phyloP scores from a whole-genome alignment of 1,284 basidiomycete species.

The Neotropicomus parvogracilis region DNA sequence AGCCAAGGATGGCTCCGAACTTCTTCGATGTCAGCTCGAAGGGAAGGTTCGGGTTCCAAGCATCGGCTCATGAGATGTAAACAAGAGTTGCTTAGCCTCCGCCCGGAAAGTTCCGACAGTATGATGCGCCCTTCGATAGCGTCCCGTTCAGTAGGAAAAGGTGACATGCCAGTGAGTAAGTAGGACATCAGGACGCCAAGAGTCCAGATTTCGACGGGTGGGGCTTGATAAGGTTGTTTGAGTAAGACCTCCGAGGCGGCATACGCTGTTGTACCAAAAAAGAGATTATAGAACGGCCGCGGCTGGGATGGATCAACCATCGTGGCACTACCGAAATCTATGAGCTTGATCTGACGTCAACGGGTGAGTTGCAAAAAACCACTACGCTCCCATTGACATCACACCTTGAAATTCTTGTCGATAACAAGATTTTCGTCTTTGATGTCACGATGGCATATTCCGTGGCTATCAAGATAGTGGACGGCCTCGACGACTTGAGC shows the following conservation, averaged over 20 bases:
- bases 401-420: slow-evolving; percentile 67
- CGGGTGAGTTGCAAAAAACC: slow-evolving; percentile 4
- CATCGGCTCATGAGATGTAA: slow-evolving; percentile 70
- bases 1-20: slow-evolving; percentile 81
- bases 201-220: slow-evolving; percentile 87
- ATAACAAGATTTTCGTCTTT: slow-evolving; percentile 94
- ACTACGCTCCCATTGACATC: slow-evolving; percentile 1
- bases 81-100: slow-evolving; percentile 38
- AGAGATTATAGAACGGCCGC: slow-evolving; percentile 67
- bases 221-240: slow-evolving; percentile 70
- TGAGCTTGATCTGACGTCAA: slow-evolving; percentile 74
- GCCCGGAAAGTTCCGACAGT: slow-evolving; percentile 38
- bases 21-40: slow-evolving; percentile 66
- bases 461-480: slow-evolving; percentile 69
- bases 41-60: slow-evolving; percentile 66
- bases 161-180: slow-evolving; percentile 80
- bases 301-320: slow-evolving; percentile 66
- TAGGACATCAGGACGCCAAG: slow-evolving; percentile 88
- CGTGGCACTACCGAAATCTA: slow-evolving; percentile 90
- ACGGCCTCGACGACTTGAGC: slow-evolving; percentile 85
- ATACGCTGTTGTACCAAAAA: slow-evolving; percentile 80
- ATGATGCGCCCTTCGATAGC: slow-evolving; percentile 55
- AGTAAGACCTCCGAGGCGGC: slow-evolving; percentile 79
- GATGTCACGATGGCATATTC: slow-evolving; percentile 88
- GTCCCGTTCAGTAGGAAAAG: slow-evolving; percentile 73